Conservation (phyloP, 1,284 basidiomycete genomes). For the Malassezia cuniculi region DNA sequence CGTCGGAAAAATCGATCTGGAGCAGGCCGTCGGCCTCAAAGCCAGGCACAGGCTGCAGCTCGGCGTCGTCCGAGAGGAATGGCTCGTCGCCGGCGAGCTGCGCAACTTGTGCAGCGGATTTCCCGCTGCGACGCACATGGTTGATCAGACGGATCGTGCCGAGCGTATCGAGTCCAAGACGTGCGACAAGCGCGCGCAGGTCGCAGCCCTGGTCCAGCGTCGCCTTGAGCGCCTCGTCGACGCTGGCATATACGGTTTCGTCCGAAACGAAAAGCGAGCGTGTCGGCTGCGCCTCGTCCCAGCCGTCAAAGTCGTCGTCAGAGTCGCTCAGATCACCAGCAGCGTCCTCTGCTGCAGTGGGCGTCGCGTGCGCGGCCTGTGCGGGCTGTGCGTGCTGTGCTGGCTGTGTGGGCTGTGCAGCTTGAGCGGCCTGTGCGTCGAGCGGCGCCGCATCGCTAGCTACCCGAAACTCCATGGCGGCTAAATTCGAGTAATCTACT, state of each 20-base stretch:
- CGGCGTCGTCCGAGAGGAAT: constrained; percentile 25
- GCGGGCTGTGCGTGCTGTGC: no score
- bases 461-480: not conserved
- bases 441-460: not conserved
- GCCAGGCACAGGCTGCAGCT: constrained; percentile 36
- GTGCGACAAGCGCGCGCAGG: constrained; percentile 18
- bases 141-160: constrained; percentile 41
- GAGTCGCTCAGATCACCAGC: constrained; percentile 16
- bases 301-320: constrained; percentile 27
- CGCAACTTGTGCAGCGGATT: constrained; percentile 11
- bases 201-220: constrained; percentile 29
- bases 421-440: no score
- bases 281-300: constrained; percentile 18
- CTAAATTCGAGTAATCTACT: no score
- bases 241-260: constrained; percentile 13
- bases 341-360: constrained; percentile 11
- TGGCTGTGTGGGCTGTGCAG: no score
- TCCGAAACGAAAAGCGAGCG: constrained; percentile 11
- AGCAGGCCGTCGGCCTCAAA: constrained; percentile 39
- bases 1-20: constrained; percentile 12
- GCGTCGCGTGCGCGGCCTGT: constrained; percentile 7
- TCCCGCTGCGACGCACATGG: constrained; percentile 24
- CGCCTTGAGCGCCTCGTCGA: constrained; percentile 24
- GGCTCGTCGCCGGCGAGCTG: constrained; percentile 13
- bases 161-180: constrained; percentile 28